Base-by-base conservation (phyloP, 768 basidiomycete species). In the Neoboletus brunneissimus region DNA sequence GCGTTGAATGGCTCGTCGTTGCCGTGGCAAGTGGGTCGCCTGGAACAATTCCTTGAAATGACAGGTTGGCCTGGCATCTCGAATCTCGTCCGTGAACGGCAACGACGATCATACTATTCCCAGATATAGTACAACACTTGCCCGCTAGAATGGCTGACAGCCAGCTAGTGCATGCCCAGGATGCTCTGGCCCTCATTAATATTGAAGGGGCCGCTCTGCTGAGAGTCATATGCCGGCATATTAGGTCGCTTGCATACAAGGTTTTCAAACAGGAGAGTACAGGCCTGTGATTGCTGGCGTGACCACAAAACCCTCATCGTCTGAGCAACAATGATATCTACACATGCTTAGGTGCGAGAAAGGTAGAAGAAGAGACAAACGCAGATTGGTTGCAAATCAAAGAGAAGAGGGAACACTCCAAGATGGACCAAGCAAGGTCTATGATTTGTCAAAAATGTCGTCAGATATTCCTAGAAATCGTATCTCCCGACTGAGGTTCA, bases 101-200 rank as follows among this genome's bases (percentile, higher is more conserved):
- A 44, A 45, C 57, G 62, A 64, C 62, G 62, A 64, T 27, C 62
- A 27, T 44, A 32, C 45, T 54, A 45, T 54, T 35, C 6, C 62
- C 23, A 49, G 37, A 51, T 52, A 22, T 25, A 16, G 57, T 7
- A 31, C 23, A 16, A 37, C 38, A 18, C 49, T 34, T 61, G 53
- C 59, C 43, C 5, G 16, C 20, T 18, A 18, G 37, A 38, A 38
- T 18, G 18, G 9, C 7, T 18, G 35, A 16, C 18, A 37, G 35
- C 32, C 32, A 32, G 12, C 31, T 32, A 13, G 9, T 34, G 34
- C 34, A 35, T 15, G 34, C 34, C 15, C 34, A 35, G 34, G 34
- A 35, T 35, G 34, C 15, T 11, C 34, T 34, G 15, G 34, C 34
- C 34, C 34, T 12, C 4, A 34, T 15, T 34, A 13, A 34, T 34